Evolutionary conservation across 192 early-diverging fungal species (phyloP).

Genomic region (Coemansia sp.): DNA sequence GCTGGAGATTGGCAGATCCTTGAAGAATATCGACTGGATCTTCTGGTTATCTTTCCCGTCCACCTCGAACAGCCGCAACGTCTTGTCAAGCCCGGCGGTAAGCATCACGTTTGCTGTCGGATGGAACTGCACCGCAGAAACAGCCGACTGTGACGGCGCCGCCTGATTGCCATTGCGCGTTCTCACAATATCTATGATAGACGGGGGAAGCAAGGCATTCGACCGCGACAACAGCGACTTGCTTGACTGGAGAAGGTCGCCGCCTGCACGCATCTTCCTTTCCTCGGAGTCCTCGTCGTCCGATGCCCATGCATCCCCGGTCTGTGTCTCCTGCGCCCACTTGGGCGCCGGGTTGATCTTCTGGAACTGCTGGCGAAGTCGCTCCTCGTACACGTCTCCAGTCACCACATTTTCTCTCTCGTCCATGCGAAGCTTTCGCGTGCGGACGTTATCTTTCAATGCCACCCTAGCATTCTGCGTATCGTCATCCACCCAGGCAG

Average conservation of each 20-base stretch:
- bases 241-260: conserved; percentile 34
- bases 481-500: conserved; percentile 84
- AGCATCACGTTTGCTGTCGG: conserved; percentile 86
- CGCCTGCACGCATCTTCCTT: conserved; percentile 24
- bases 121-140: conserved; percentile 82
- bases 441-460: conserved; percentile 63
- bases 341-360: conserved; percentile 83
- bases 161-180: conserved; percentile 41
- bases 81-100: conserved; percentile 88
- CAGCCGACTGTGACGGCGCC: conserved; percentile 56
- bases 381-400: conserved; percentile 80
- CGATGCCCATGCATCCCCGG: conserved; percentile 14
- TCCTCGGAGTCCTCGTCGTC: conserved; percentile 51
- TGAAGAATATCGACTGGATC: conserved; percentile 85
- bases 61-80: conserved; percentile 83
- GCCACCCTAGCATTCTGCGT: conserved; percentile 73
- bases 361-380: conserved; percentile 83
- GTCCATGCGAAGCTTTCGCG: conserved; percentile 76
- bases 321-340: conserved; percentile 66
- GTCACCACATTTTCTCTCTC: conserved; percentile 76
- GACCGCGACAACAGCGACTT: conserved; percentile 19
- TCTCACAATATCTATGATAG: conserved; percentile 27
- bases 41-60: conserved; percentile 94
- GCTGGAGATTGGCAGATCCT: conserved; percentile 82
- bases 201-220: conserved; percentile 16